phyloP scores from a whole-genome alignment of 2,329 filamentous ascomycete species.

The Capronia epimyces region DNA sequence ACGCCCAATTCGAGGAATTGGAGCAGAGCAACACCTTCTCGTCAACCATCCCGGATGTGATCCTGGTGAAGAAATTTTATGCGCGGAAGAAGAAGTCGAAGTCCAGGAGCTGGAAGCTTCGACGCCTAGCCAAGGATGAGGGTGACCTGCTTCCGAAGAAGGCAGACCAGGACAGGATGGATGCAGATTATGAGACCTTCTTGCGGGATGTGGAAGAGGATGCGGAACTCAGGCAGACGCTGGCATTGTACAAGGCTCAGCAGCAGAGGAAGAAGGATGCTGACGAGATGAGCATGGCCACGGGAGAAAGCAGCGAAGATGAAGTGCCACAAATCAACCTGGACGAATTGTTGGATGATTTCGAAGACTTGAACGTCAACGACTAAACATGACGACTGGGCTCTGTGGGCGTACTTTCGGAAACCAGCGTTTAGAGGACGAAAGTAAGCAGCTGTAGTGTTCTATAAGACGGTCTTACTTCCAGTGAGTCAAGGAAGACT shows the following conservation, averaged over 20 bases:
- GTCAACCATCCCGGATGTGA: slow-evolving; percentile 78
- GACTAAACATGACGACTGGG: slow-evolving; percentile 38
- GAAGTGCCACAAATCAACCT: slow-evolving; percentile 66
- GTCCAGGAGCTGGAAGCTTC: slow-evolving; percentile 86
- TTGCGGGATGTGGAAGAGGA: slow-evolving; percentile 95
- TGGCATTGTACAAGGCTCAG: slow-evolving; percentile 76
- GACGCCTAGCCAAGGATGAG: slow-evolving; percentile 86
- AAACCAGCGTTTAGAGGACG: not conserved
- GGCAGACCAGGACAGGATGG: slow-evolving; percentile 78
- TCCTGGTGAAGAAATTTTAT: slow-evolving; percentile 97
- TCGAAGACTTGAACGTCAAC: slow-evolving; percentile 77
- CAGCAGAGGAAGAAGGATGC: slow-evolving; percentile 52
- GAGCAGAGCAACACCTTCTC: slow-evolving; percentile 71
- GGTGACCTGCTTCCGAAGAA: slow-evolving; percentile 81
- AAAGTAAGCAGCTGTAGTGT: no score
- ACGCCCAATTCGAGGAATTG: slow-evolving; percentile 73
- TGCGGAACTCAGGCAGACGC: slow-evolving; percentile 72
- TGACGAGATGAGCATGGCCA: slow-evolving; percentile 41
- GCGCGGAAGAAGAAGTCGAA: slow-evolving; percentile 76
- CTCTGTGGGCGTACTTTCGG: not conserved
- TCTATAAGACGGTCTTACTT: no score
- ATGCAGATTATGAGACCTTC: slow-evolving; percentile 96
- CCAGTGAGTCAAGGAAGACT: no score
- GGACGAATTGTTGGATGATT: slow-evolving; percentile 82
- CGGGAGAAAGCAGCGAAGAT: slow-evolving; percentile 58